A percentile compares a stretch with the other conserved stretches of the same genome.
phyloP scores from a whole-genome alignment of 129 eudicot genomes.

The Escallonia herrerae region DNA sequence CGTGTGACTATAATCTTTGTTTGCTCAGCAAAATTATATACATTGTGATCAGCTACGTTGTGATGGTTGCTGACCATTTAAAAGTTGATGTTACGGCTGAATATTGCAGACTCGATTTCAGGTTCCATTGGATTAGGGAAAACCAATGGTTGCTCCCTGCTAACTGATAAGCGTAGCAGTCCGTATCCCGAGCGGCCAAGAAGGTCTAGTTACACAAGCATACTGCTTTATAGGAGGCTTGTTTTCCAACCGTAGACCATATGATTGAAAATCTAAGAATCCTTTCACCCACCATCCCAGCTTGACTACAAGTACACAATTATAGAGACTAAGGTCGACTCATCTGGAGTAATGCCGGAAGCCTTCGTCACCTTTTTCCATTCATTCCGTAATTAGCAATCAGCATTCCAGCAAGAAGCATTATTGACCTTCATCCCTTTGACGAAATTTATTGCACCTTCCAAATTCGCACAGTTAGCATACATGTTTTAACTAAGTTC shows the following conservation, averaged over 20 bases:
- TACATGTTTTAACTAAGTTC: constrained; percentile 35
- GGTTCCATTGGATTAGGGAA: no score
- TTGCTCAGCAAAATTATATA: no score
- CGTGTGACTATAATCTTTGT: no score
- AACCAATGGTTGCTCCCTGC: no score
- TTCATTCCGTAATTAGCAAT: constrained; percentile 41
- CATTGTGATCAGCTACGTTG: no score
- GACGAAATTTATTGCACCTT: constrained; percentile 24
- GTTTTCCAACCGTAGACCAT: constrained; percentile 30
- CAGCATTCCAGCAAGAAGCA: constrained; percentile 54
- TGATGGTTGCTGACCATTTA: no score
- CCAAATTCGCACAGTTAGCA: constrained; percentile 47
- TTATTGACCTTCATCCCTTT: constrained; percentile 27
- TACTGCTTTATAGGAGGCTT: constrained; percentile 41
- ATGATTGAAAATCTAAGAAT: constrained; percentile 19
- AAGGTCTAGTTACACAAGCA: constrained; percentile 32
- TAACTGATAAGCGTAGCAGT: no score
- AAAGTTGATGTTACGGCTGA: no score
- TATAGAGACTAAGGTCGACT: constrained; percentile 42
- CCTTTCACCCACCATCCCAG: constrained; percentile 46
- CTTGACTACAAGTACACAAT: constrained; percentile 54
- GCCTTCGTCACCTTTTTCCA: constrained; percentile 36
- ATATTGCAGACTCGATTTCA: no score
- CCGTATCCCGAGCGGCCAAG: no score
- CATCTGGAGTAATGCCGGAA: constrained; percentile 35